These are phyloP conservation scores for Claviceps humidiphila DNA, from an alignment of 2,329 filamentous ascomycete species.

Conservation along the genomic window DNA sequence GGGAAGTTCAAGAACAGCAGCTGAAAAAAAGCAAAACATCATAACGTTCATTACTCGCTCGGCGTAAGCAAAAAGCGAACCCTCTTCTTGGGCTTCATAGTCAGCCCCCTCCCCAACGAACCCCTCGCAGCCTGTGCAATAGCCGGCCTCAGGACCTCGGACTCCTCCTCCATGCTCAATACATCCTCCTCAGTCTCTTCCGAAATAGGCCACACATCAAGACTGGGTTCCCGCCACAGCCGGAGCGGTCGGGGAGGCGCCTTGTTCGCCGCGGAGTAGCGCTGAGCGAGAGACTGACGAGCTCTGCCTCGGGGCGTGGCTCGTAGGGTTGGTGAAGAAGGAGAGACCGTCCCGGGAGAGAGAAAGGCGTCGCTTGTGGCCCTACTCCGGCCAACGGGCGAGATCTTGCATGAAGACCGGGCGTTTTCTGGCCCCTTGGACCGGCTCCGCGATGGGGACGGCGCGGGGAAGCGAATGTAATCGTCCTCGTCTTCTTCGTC, in stretches of 20 bases:
- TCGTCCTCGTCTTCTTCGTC: slow-evolving; percentile 36
- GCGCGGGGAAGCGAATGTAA: slow-evolving; percentile 35
- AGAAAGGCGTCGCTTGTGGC: slow-evolving; percentile 14
- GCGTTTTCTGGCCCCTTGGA: slow-evolving; percentile 28
- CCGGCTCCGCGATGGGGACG: slow-evolving; percentile 17
- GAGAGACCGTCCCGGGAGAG: slow-evolving; percentile 5
- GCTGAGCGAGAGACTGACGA: slow-evolving; percentile 2
- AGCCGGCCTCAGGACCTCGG: not conserved
- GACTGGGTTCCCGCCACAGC: slow-evolving; percentile 44
- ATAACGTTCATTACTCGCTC: slow-evolving; percentile 17
- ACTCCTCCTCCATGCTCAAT: slow-evolving; percentile 23
- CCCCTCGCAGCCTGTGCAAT: not conserved
- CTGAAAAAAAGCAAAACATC: not conserved
- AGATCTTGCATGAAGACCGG: slow-evolving; percentile 18
- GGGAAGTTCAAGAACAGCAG: not conserved
- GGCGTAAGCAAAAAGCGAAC: slow-evolving; percentile 41
- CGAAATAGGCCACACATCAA: slow-evolving; percentile 46
- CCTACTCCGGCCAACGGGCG: slow-evolving; percentile 15
- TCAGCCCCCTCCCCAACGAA: slow-evolving; percentile 15
- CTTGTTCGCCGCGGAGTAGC: slow-evolving; percentile 6
- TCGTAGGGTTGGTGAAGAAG: not conserved
- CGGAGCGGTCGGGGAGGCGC: slow-evolving; percentile 25
- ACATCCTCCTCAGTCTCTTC: slow-evolving; percentile 44
- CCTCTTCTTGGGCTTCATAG: slow-evolving; percentile 40
- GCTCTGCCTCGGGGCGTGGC: slow-evolving; percentile 1